These are phyloP conservation scores for Tephrocybe sp. DNA, from an alignment of 768 basidiomycete species.

Conservation along the genomic window DNA sequence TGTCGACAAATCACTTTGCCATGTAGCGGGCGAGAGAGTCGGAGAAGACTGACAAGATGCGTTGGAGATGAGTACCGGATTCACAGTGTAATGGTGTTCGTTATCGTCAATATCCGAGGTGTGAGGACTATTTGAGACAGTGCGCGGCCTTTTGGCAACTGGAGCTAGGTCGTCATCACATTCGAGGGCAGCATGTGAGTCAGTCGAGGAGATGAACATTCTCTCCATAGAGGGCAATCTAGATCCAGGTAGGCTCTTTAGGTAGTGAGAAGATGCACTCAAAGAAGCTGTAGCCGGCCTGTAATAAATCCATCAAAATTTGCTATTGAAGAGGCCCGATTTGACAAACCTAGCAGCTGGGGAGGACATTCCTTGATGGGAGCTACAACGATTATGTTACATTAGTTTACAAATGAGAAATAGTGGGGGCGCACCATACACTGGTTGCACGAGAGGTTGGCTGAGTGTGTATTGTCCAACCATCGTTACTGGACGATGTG, in stretches of 20 bases:
- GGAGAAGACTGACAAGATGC: neutral
- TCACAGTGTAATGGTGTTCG: neutral
- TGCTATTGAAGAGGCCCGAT: neutral
- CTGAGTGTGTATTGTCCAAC: slow-evolving; percentile 1
- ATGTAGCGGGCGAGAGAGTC: neutral
- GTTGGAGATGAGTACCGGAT: neutral
- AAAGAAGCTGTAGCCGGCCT: neutral
- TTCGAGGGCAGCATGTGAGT: neutral
- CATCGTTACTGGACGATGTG: slow-evolving; percentile 5
- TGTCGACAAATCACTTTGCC: neutral
- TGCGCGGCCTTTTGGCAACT: slow-evolving; percentile 6
- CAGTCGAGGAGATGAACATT: neutral
- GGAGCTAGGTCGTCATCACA: neutral
- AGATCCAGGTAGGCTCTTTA: neutral
- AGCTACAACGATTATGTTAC: neutral
- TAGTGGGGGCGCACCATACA: slow-evolving; percentile 4
- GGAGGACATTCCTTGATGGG: neutral
- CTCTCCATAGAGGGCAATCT: neutral
- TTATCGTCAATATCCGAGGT: neutral
- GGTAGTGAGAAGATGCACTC: neutral
- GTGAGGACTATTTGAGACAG: neutral
- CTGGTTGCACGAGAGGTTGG: slow-evolving; percentile 2
- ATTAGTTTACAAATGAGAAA: neutral
- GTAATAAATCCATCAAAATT: neutral
- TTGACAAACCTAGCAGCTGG: neutral